phyloP scores from a whole-genome alignment of 129 eudicot genomes.

The Lactuca saligna region DNA sequence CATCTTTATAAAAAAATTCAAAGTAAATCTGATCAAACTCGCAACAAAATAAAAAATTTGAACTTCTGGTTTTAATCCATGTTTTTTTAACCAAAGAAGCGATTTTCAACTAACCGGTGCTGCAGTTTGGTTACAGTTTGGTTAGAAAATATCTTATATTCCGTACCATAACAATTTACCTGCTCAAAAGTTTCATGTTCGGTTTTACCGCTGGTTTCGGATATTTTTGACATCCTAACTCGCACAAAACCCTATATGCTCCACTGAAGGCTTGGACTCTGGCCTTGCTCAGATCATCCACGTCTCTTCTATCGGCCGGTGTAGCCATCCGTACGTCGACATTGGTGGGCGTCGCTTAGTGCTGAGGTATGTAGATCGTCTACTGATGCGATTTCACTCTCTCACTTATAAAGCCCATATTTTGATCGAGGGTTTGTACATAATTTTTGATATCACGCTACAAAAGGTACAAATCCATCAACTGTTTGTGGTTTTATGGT shows the following conservation, averaged over 20 bases:
- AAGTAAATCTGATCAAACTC: too few species aligned
- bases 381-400: neutral
- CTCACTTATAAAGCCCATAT: neutral
- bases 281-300: neutral
- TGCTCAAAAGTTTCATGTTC: too few species aligned
- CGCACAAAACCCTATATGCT: neutral
- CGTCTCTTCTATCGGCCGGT: slow-evolving; percentile 1
- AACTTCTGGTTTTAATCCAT: too few species aligned
- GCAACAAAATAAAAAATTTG: too few species aligned
- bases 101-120: too few species aligned
- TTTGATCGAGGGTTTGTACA: neutral
- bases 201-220: too few species aligned
- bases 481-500: neutral
- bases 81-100: too few species aligned
- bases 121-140: too few species aligned
- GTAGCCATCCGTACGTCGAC: neutral
- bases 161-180: too few species aligned
- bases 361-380: slow-evolving; percentile 6
- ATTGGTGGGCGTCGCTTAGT: neutral
- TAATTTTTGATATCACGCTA: neutral
- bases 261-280: neutral
- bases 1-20: too few species aligned
- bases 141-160: too few species aligned
- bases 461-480: neutral
- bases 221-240: too few species aligned